A percentile compares a stretch with the other conserved stretches of the same genome.
Conservation (phyloP, 805 yeast genomes). For the Blastobotrys peoriensis region DNA sequence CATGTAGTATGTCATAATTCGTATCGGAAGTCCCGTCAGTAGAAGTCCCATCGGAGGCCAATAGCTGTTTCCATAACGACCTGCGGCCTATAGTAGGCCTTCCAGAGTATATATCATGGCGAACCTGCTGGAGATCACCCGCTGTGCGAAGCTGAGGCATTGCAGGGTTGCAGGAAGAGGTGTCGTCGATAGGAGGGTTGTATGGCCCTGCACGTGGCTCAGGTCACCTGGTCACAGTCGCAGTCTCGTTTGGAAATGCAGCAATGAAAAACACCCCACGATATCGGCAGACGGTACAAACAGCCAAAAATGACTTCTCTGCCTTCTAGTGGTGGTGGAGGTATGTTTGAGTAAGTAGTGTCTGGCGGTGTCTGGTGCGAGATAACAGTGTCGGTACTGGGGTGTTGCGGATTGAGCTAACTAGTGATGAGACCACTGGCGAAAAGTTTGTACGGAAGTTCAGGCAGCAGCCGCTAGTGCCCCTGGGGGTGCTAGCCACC, state of each 20-base stretch:
- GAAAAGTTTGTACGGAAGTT: slow-evolving; percentile 37
- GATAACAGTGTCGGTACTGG: too few relatives aligned
- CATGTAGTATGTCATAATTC: not conserved
- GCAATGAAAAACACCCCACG: too few relatives aligned
- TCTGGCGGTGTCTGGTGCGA: too few relatives aligned
- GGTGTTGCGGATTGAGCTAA: too few relatives aligned
- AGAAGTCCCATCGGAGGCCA: too few relatives aligned
- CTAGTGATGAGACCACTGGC: slow-evolving; percentile 13
- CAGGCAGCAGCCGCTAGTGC: slow-evolving; percentile 85
- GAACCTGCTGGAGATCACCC: not conserved
- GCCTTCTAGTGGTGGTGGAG: not conserved
- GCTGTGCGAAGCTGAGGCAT: too few relatives aligned
- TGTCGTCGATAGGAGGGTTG: too few relatives aligned
- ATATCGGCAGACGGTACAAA: too few relatives aligned
- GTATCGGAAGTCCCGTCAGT: not conserved
- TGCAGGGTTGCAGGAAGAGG: too few relatives aligned
- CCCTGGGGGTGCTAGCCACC: slow-evolving; percentile 73
- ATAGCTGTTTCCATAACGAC: not conserved
- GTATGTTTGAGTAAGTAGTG: not conserved
- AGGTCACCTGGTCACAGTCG: too few relatives aligned
- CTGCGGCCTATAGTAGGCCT: not conserved
- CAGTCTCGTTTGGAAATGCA: too few relatives aligned
- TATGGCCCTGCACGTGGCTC: too few relatives aligned
- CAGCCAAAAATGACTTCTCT: not conserved
- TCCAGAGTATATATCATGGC: not conserved